Evolutionary conservation across 164 flowering plant genomes (phyloP), one percentile per base, ranked within the genome.

Genomic region (Magnolia changhungtana): DNA sequence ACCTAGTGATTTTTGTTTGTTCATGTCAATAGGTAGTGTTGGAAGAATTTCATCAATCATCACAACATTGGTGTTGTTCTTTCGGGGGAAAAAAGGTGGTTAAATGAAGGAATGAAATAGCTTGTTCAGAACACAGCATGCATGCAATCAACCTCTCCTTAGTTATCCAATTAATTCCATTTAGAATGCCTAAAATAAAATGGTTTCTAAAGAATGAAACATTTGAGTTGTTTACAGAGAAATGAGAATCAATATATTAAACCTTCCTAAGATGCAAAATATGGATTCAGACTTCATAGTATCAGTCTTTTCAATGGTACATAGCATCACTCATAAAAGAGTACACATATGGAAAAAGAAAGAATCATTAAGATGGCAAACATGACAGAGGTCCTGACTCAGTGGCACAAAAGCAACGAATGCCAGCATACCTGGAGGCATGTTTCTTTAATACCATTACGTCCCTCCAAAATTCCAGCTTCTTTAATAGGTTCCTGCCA

Each of bases 391-490:
- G 14, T 63, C 68, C 76, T 37, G 21, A n/a, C 69, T 71, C 31
- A 71, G 45, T 49, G 37, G 6, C 68, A 52, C 23, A 80, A 61
- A 29, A 80, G 18, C 21, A 63, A 51, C 64, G 72, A 7, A 24
- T 18, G 71, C 50, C 50, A n/a, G 29, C 7, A 65, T 84, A 95
- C 98, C 98, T 95, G 99, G 79, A 95, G 94, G 83, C 98, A 95
- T 72, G 99, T 95, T 84, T 95, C 99, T 84, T 95, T 95, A 69
- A 93, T 95, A 63, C 99, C 98, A 88, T 95, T 95, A 50, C 99
- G 95, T 13, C 98, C 99, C 80, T 95, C 99, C 83, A 95, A 87
- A 72, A 95, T 95, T 75, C 99, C 99, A 84, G 99, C 99, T 87
- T 95, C 99, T 88, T 95, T 95, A 65, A 95, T 95, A 49, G 99